These are phyloP conservation scores for Kodamaea sp. DNA, from an alignment of 1,139 yeast species.

Conservation along the genomic window DNA sequence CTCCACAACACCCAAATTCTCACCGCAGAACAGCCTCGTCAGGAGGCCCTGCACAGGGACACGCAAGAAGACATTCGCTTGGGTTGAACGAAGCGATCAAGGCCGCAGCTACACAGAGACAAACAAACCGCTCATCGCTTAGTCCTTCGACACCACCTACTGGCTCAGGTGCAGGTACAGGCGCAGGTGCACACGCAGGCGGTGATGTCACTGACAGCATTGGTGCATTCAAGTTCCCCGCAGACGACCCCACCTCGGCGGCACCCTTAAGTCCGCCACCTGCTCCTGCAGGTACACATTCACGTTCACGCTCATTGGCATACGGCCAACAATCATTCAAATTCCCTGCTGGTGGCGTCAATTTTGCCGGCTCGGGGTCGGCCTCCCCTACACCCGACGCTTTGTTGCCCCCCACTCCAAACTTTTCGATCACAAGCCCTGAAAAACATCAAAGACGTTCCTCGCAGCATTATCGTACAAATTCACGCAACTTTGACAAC, in stretches of 20 bases:
- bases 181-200: not conserved
- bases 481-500: constrained; percentile 56
- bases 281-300: constrained; percentile 20
- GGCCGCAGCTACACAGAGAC: constrained; percentile 88
- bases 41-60: constrained; percentile 49
- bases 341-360: constrained; percentile 37
- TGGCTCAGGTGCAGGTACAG: constrained; percentile 4
- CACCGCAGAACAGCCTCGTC: constrained; percentile 39
- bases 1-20: constrained; percentile 8
- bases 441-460: constrained; percentile 42
- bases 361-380: constrained; percentile 5
- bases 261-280: constrained; percentile 17
- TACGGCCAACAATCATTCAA: constrained; percentile 45
- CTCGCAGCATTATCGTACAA: constrained; percentile 53
- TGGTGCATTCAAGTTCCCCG: constrained; percentile 37
- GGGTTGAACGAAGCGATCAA: constrained; percentile 94
- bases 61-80: constrained; percentile 84
- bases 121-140: constrained; percentile 40
- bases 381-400: constrained; percentile 3
- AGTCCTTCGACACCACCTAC: constrained; percentile 31
- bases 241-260: constrained; percentile 14
- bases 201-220: constrained; percentile 17
- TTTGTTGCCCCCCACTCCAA: constrained; percentile 48
- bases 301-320: constrained; percentile 38
- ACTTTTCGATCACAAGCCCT: constrained; percentile 39